Evolutionary conservation across 108 stramenopile species (phyloP).

Genomic region (Craspedostauros australis): DNA sequence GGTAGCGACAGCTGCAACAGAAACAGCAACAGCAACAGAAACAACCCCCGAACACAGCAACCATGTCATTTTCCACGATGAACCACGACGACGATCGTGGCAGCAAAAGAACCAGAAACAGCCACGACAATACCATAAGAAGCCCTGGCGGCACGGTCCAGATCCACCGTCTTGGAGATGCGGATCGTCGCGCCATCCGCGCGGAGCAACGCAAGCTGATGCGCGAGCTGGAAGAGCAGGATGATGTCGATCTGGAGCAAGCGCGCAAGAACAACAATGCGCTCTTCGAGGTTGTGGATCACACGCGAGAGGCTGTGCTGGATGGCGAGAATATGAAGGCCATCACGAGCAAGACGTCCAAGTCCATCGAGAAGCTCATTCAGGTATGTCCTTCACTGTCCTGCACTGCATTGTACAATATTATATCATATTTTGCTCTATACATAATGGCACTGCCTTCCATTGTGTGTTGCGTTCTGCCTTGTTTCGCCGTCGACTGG

Average conservation of each 20-base stretch:
- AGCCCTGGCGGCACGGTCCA: too few relatives aligned
- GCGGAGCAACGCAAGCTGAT: slow-evolving; percentile 3
- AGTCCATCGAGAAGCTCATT: slow-evolving; percentile 65
- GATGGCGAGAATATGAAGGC: slow-evolving; percentile 78
- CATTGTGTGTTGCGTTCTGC: neutral
- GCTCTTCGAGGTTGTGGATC: slow-evolving; percentile 58
- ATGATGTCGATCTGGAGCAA: slow-evolving; percentile 13
- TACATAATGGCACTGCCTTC: slow-evolving; percentile 4
- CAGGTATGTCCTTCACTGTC: slow-evolving; percentile 54
- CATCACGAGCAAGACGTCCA: slow-evolving; percentile 50
- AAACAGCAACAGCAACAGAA: too few relatives aligned
- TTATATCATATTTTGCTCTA: neutral
- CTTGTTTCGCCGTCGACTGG: too few relatives aligned
- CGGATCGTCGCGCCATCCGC: too few relatives aligned
- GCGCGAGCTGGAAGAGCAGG: slow-evolving; percentile 19
- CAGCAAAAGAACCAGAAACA: too few relatives aligned
- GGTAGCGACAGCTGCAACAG: too few relatives aligned
- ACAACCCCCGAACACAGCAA: too few relatives aligned
- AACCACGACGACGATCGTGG: too few relatives aligned
- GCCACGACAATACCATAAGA: neutral
- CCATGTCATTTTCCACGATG: too few relatives aligned
- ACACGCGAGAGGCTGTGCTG: slow-evolving; percentile 80
- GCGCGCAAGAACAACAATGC: slow-evolving; percentile 61
- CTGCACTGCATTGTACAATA: too few relatives aligned
- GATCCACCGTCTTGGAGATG: too few relatives aligned